Base-by-base conservation (phyloP, 257 asterid species). In the Echium plantagineum region DNA sequence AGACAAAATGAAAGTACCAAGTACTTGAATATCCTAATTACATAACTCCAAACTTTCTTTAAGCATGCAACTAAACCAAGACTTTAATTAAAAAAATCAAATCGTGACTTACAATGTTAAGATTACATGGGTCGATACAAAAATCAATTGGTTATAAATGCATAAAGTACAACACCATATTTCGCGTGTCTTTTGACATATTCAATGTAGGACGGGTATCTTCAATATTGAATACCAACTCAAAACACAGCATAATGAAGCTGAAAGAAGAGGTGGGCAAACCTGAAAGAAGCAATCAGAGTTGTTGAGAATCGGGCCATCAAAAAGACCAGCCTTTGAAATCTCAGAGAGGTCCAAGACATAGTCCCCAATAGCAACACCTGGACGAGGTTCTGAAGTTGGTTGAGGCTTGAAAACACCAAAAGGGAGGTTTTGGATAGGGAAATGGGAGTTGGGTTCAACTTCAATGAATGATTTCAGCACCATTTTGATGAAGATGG, bases 401-500 rank as follows among this genome's bases (percentile, higher is more conserved):
- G 89, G 70, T 64, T 59, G 75, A 30, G 80, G 73, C 78, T 70
- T 81, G 82, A 93, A 93, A 15, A 93, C 95, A 5, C 99, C 99
- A 72, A 71, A 93, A n/a, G 99, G 99, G 12, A 93, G 81, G 66
- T 93, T 93, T 80, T 93, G 94, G 18, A 93, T 75, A 19, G 98
- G 95, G 76, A 93, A 93, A 78, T 89, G 97, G 24, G 97, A 93
- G 62, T 83, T 96, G 56, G 91, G 78, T 1, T 55, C 81, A 60
- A 93, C 94, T 62, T 86, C 73, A 18, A 93, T 69, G 67, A 93
- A 93, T 24, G 98, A 93, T 70, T 75, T 81, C 70, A 91, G 72
- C 67, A 16, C 86, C 98, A 83, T 86, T 10, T 68, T 53, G 9
- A 16, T 46, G 21, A 31, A 6, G 46, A 35, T 5, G 38, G 9